Conservation (phyloP, 78 protist genomes). For the Planoprotostelium fungivorum region DNA sequence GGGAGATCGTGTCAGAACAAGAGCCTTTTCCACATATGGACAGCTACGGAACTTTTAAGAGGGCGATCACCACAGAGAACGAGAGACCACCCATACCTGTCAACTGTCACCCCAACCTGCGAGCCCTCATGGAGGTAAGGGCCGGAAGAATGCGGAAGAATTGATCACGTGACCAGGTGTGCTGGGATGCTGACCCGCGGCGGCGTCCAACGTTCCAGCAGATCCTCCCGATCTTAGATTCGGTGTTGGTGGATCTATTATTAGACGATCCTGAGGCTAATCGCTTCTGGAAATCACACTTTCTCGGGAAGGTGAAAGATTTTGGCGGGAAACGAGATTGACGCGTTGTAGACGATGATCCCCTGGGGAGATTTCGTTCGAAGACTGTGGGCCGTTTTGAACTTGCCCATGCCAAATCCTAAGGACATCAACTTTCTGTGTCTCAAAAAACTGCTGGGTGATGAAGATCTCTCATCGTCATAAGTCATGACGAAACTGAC, state of each 20-base stretch:
- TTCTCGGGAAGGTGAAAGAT: background rate
- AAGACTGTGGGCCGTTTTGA: background rate
- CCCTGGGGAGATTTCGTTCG: background rate
- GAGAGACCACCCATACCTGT: slow-evolving; percentile 64
- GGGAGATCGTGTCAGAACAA: slow-evolving; percentile 59
- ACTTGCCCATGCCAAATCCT: background rate
- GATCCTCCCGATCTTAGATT: background rate
- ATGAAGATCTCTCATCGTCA: background rate
- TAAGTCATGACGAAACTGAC: background rate
- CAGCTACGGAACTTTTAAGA: slow-evolving; percentile 59
- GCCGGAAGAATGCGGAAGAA: background rate
- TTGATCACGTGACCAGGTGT: background rate
- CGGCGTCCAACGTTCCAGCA: background rate
- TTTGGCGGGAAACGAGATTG: background rate
- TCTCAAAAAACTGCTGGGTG: background rate
- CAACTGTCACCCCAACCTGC: slow-evolving; percentile 25
- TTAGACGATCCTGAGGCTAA: background rate
- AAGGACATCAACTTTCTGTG: background rate
- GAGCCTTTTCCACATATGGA: slow-evolving; percentile 67
- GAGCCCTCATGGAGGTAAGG: slow-evolving; percentile 32
- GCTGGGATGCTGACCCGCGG: background rate
- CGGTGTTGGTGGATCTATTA: background rate
- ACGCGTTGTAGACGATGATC: background rate
- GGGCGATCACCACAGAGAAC: slow-evolving; percentile 41
- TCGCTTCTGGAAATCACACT: background rate